Percentiles rank a stretch among this genome's conserved stretches.
These are phyloP conservation scores for Cornus controversa DNA, from an alignment of 148 eudicot species.

Conservation along the genomic window DNA sequence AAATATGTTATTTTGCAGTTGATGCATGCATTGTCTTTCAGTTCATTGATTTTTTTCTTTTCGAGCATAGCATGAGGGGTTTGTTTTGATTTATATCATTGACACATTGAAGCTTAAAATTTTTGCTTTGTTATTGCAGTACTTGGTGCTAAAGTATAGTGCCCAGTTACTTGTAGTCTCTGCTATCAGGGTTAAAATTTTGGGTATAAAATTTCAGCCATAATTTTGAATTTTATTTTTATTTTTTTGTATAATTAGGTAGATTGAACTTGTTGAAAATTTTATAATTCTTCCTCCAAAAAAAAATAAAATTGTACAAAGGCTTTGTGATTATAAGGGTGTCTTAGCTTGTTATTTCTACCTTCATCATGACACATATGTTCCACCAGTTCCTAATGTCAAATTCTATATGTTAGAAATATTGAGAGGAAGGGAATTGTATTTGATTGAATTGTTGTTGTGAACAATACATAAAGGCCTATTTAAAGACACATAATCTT, in stretches of 20 bases:
- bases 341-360: slow-evolving; percentile 7
- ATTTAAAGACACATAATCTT: too few relatives aligned
- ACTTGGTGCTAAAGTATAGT: too few relatives aligned
- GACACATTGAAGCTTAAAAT: background rate
- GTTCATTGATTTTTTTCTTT: background rate
- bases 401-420: too few relatives aligned
- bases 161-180: too few relatives aligned
- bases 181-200: too few relatives aligned
- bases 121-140: too few relatives aligned
- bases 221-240: background rate
- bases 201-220: background rate
- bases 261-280: background rate
- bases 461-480: too few relatives aligned
- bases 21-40: background rate
- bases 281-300: background rate
- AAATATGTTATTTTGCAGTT: background rate
- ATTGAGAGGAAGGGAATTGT: too few relatives aligned
- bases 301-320: too few relatives aligned
- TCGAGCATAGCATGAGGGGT: background rate
- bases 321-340: background rate
- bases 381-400: slow-evolving; percentile 7
- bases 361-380: background rate
- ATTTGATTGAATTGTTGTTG: too few relatives aligned
- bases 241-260: background rate
- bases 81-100: background rate